Evolutionary conservation across 805 yeast species (phyloP), one percentile per base, ranked within the genome.

Genomic region (Millerozyma acaciae): DNA sequence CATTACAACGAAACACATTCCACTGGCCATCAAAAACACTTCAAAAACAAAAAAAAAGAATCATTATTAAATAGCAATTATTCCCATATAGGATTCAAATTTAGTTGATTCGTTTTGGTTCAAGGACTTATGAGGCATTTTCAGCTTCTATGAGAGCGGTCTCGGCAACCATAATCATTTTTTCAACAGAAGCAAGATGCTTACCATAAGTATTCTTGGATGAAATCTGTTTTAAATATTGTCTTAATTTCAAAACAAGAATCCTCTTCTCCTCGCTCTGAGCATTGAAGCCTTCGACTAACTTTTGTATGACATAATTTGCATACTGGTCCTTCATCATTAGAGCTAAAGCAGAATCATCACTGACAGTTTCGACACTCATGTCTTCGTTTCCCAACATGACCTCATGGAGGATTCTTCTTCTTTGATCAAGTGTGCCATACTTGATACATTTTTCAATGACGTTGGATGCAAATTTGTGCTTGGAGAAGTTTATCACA

Each of bases 301-400:
- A 72, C 57, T 90, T 89, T 59, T 93, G 99, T 32, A 93, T 87
- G 29, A 93, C 99, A 54, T 93, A 93, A 59, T 93, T 93, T 16
- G 97, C 99, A 62, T 83, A 93, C 56, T 93, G 97, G 57, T 93
- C 99, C 55, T 86, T 86, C 87, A 93, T 88, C 97, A 93, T 89
- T 38, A 82, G 68, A 16, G 89, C 84, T 45, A 93, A 68, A 6
- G 94, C 79, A 1, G 84, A 73, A 33, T 74, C 73, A 43, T 81
- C 89, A 34, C 69, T 75, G 23, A 81, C 75, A 16, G 51, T 50
- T 15, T 67, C 68, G 13, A 69, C 66, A 17, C 56, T 60, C 30
- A 59, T 58, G 42, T 76, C 75, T 37, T 65, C 77, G 37, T 67
- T 66, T 2, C 65, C 66, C 19, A 73, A 62, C 60, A 82, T 60